Conservation (phyloP, 768 basidiomycete genomes). For the Panaeolus papilionaceus region DNA sequence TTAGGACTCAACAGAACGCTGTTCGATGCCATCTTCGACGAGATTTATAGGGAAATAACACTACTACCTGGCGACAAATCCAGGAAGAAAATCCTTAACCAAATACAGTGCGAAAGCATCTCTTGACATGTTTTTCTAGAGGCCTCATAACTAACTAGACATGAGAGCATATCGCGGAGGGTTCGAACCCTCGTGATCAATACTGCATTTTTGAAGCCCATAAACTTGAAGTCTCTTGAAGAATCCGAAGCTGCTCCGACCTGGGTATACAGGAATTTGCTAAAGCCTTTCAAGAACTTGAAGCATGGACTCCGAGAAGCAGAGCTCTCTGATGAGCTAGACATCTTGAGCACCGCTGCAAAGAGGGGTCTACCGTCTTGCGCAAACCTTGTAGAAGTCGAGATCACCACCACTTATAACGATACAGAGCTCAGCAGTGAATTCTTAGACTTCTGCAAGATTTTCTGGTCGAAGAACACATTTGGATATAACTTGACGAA, state of each 20-base stretch:
- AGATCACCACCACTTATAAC: not conserved
- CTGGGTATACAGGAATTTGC: not conserved
- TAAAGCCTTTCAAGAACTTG: not conserved
- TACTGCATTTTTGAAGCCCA: not conserved
- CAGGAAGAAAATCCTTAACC: not conserved
- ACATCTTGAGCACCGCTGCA: not conserved
- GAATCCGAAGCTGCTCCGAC: not conserved
- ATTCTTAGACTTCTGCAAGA: not conserved
- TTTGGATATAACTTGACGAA: not conserved
- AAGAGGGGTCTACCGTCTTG: not conserved
- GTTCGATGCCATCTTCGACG: not conserved
- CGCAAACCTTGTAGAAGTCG: not conserved
- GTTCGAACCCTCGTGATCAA: not conserved
- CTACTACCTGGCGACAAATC: not conserved
- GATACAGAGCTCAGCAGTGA: not conserved
- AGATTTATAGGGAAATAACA: not conserved
- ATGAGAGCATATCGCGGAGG: not conserved
- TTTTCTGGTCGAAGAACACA: not conserved
- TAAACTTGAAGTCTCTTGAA: not conserved
- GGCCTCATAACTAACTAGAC: not conserved
- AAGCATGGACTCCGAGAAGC: not conserved
- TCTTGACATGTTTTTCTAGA: not conserved
- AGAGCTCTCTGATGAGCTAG: not conserved
- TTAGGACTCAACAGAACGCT: not conserved
- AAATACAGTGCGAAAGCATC: not conserved